Evolutionary conservation across 1,139 yeast species (phyloP).

Genomic region (Taphrina pruni): DNA sequence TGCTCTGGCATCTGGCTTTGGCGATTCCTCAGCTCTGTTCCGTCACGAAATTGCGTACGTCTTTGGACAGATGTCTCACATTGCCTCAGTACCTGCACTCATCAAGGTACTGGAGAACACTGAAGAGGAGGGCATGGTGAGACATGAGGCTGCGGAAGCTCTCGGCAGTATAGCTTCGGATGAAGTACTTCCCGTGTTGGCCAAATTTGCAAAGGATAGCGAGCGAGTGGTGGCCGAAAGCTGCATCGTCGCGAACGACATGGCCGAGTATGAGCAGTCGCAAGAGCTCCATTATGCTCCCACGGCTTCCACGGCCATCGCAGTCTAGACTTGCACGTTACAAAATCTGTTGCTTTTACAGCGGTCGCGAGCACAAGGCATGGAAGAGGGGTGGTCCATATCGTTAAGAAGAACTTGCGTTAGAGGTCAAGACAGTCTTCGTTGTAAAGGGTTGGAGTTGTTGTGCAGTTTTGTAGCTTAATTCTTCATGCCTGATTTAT

Average conservation of each 20-base stretch:
- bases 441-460: not conserved
- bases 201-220: constrained; percentile 75
- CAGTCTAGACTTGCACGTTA: constrained; percentile 12
- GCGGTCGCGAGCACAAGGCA: constrained; percentile 11
- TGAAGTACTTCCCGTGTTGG: constrained; percentile 86
- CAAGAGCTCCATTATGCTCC: constrained; percentile 76
- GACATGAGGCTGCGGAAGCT: constrained; percentile 99
- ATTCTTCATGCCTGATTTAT: not conserved
- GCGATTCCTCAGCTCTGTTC: constrained; percentile 89
- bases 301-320: constrained; percentile 9
- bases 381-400: not conserved
- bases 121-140: constrained; percentile 93
- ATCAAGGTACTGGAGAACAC: constrained; percentile 77
- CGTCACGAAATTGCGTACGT: constrained; percentile 98
- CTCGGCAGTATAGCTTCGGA: constrained; percentile 97
- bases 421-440: not conserved
- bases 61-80: constrained; percentile 94
- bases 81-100: constrained; percentile 87
- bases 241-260: constrained; percentile 94
- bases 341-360: constrained; percentile 3
- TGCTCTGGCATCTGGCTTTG: constrained; percentile 89
- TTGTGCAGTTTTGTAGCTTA: not conserved
- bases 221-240: constrained; percentile 94
- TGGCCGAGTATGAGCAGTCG: constrained; percentile 95
- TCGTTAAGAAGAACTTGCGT: not conserved